A percentile compares a stretch with the other conserved stretches of the same genome.
These are phyloP conservation scores for Gossypium schwendimanii DNA, from an alignment of 441 rosid genomes.

Conservation along the genomic window DNA sequence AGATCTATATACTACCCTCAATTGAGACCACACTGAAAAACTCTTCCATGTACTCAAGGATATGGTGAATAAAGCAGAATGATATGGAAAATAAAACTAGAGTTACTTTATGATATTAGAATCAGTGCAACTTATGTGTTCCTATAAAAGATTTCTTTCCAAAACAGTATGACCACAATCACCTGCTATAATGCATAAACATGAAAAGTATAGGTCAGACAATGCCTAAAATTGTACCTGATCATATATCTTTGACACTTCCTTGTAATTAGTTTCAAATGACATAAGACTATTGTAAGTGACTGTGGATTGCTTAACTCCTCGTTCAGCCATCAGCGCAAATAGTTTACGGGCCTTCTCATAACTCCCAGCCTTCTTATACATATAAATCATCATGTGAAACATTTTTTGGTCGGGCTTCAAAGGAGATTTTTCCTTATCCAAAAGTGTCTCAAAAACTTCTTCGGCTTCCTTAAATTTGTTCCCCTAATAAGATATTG, in stretches of 20 bases:
- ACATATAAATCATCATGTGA: slow-evolving; percentile 89
- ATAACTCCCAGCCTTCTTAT: slow-evolving; percentile 78
- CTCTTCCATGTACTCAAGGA: background rate
- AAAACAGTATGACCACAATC: background rate
- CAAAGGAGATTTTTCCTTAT: slow-evolving; percentile 54
- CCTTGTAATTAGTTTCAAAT: slow-evolving; percentile 80
- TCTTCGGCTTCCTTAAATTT: slow-evolving; percentile 83
- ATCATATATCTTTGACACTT: slow-evolving; percentile 89
- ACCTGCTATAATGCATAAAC: background rate
- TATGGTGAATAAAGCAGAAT: background rate
- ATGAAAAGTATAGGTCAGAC: background rate
- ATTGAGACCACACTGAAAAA: background rate
- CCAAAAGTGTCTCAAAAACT: slow-evolving; percentile 66
- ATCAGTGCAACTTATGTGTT: background rate
- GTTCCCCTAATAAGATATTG: slow-evolving; percentile 38
- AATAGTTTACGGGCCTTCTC: slow-evolving; percentile 74
- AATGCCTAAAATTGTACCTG: slow-evolving; percentile 42
- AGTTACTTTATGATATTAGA: background rate
- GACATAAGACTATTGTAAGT: slow-evolving; percentile 93
- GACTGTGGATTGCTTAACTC: slow-evolving; percentile 66
- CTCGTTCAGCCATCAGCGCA: slow-evolving; percentile 64
- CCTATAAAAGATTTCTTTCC: background rate
- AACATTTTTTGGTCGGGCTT: slow-evolving; percentile 92
- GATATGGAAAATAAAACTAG: background rate
- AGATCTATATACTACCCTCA: background rate